Evolutionary conservation across 768 basidiomycete species (phyloP), one percentile per base, ranked within the genome.

Genomic region (Scleroderma citrinum): DNA sequence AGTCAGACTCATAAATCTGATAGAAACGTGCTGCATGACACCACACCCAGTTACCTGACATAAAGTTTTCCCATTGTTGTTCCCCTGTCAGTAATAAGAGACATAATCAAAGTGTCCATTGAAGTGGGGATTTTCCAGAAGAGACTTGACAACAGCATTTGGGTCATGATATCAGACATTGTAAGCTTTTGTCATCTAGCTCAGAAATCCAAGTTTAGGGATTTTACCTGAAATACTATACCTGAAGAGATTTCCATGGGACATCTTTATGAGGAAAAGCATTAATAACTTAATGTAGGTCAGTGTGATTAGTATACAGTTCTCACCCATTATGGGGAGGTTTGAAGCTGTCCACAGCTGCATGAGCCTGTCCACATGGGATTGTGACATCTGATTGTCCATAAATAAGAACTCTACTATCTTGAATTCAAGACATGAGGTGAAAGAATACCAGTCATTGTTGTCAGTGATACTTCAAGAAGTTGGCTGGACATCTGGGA

Each of bases 381-480:
- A 50, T 3, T 38, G 54, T 26, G 60, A 57, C 52, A 59, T 57
- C 32, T 62, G 56, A 12, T 38, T 48, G 23, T 46, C 35, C 6
- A 20, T 26, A 39, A 51, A 64, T 5, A 62, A 44, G 32, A 61
- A 55, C 23, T 50, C 35, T 7, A 21, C 60, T 0, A 55, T 50
- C 5, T 57, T 12, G 23, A 62, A 66, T 34, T 55, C 38, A 0
- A 52, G 46, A 47, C 49, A 24, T 17, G 53, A 46, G 4, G 35
- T 29, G 21, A 52, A 61, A 2, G 60, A 58, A 4, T 46, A 26
- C 61, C 60, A 63, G 23, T 57, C 58, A 21, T 51, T 14, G 7
- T 35, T 21, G 8, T 30, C 26, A 21, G 30, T 6, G 0, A 7
- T 21, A 2, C 12, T 21, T 3, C 26, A 47, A 4, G 50, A 44